phyloP scores from a whole-genome alignment of 495 filamentous ascomycete genomes.

The Emericellopsis terricola region DNA sequence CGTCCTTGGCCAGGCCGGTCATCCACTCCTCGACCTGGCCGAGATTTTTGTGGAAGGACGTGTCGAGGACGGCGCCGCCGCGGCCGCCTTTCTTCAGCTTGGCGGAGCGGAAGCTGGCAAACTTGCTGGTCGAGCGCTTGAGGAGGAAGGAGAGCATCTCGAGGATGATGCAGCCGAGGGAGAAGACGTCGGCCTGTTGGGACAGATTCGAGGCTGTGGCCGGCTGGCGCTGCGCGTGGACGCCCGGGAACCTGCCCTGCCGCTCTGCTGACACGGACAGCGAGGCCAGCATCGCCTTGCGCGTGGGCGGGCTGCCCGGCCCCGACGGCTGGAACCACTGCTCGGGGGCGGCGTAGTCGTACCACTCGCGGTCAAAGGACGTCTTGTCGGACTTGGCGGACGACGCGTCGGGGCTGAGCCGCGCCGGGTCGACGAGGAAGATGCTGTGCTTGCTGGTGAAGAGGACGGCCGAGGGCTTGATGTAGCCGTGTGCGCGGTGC shows the following conservation, averaged over 20 bases:
- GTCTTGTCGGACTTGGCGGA: conserved; percentile 18
- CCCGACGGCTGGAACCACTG: conserved; percentile 36
- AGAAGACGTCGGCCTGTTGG: conserved; percentile 54
- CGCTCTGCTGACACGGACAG: conserved; percentile 14
- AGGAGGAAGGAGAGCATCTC: conserved; percentile 54
- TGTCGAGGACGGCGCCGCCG: conserved; percentile 50
- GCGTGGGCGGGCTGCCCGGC: conserved; percentile 7
- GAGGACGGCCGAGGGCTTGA: conserved; percentile 68
- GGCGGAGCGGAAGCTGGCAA: conserved; percentile 51
- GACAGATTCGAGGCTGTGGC: conserved; percentile 14
- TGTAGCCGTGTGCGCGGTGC: conserved; percentile 57
- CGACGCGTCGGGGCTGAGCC: conserved; percentile 29
- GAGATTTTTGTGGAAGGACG: conserved; percentile 70
- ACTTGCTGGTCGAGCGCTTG: conserved; percentile 52
- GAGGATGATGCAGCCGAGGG: conserved; percentile 51
- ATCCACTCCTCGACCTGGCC: conserved; percentile 69
- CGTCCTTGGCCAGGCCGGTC: conserved; percentile 43
- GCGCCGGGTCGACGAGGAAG: conserved; percentile 54
- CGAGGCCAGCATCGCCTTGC: conserved; percentile 13
- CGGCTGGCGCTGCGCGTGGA: conserved; percentile 9
- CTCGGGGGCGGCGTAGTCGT: conserved; percentile 81
- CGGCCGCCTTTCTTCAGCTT: conserved; percentile 48
- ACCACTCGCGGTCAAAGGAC: conserved; percentile 54
- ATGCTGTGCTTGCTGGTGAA: conserved; percentile 54
- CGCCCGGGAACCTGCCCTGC: conserved; percentile 18